A percentile compares a stretch with the other conserved stretches of the same genome.
These are phyloP conservation scores for Fusarium xylarioides DNA, from an alignment of 2,329 filamentous ascomycete species.

Conservation along the genomic window DNA sequence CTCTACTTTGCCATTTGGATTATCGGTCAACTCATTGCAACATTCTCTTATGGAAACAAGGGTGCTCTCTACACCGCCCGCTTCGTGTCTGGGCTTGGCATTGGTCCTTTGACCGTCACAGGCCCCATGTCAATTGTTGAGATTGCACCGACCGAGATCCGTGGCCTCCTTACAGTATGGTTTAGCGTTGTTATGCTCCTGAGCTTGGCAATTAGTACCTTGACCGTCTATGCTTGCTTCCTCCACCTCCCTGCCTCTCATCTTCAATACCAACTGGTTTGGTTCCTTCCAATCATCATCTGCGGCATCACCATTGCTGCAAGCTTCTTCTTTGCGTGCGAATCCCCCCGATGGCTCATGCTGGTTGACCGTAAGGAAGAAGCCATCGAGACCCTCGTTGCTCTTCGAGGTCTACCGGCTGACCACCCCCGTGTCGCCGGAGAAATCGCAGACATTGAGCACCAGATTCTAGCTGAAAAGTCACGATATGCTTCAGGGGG, in stretches of 20 bases:
- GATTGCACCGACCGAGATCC: conserved; percentile 51
- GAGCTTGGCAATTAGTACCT: conserved; percentile 43
- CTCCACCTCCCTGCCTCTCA: conserved; percentile 4
- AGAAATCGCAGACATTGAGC: conserved; percentile 45
- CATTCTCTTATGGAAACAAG: conserved; percentile 38
- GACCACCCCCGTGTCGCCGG: conserved; percentile 39
- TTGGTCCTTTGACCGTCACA: conserved; percentile 50
- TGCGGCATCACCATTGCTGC: conserved; percentile 38
- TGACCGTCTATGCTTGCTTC: conserved; percentile 49
- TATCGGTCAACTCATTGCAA: conserved; percentile 48
- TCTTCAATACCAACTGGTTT: conserved; percentile 44
- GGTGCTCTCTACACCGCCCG: conserved; percentile 48
- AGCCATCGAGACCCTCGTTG: conserved; percentile 26
- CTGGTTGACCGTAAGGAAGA: conserved; percentile 44
- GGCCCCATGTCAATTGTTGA: conserved; percentile 52
- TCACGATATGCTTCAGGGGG: conserved; percentile 13
- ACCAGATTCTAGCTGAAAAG: conserved; percentile 20
- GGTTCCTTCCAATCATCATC: conserved; percentile 39
- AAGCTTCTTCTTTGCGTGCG: conserved; percentile 47
- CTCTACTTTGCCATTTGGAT: conserved; percentile 50
- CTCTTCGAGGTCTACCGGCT: conserved; percentile 41
- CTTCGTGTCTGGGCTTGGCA: conserved; percentile 50
- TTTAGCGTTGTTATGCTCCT: conserved; percentile 51
- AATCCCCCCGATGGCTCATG: conserved; percentile 50
- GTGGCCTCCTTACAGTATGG: conserved; percentile 50